Evolutionary conservation across 441 rosid species (phyloP), one percentile per base, ranked within the genome.

Genomic region (Aleurites moluccanus): DNA sequence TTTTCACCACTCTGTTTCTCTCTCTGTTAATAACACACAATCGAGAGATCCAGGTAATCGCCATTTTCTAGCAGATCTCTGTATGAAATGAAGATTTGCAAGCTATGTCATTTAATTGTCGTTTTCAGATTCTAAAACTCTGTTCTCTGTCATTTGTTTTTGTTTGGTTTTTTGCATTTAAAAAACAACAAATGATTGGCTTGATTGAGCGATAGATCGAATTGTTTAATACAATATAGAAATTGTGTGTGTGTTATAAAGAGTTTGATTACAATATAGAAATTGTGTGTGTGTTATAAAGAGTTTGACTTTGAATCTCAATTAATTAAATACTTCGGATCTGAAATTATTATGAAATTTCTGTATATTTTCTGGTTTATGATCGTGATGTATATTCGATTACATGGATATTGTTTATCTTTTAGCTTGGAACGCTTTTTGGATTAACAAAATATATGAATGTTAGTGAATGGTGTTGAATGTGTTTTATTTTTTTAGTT

Each of bases 171-270:
- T n/a, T 5, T 38, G 40, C 40, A 6, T 15, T 27, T 14, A 13
- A 13, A 16, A 16, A 6, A 3, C n/a, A 21, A 25, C 42, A n/a
- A 28, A 63, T 40, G 6, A 27, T 71, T 61, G 61, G 69, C 65
- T 83, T 64, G 82, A 79, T 77, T 72, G 72, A 62, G n/a, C 59
- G 27, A 15, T 75, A 80, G 90, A 85, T 86, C 84, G 79, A 80
- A 74, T 14, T 42, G 81, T 79, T 75, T 49, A 62, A 55, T 59
- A 15, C 59, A 9, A 30, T n/a, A 30, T 0, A 45, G 27, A 40
- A 33, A 38, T n/a, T 55, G 9, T 55, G 16, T 25, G 30, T 13
- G 10, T 30, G 11, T 67, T 55, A 21, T 21, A 35, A 11, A 10
- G 23, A 28, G 52, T 33, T 75, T 62, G 73, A 66, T n/a, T n/a